These are phyloP conservation scores for Aspergillus nanangensis DNA, from an alignment of 495 filamentous ascomycete genomes.

Conservation along the genomic window DNA sequence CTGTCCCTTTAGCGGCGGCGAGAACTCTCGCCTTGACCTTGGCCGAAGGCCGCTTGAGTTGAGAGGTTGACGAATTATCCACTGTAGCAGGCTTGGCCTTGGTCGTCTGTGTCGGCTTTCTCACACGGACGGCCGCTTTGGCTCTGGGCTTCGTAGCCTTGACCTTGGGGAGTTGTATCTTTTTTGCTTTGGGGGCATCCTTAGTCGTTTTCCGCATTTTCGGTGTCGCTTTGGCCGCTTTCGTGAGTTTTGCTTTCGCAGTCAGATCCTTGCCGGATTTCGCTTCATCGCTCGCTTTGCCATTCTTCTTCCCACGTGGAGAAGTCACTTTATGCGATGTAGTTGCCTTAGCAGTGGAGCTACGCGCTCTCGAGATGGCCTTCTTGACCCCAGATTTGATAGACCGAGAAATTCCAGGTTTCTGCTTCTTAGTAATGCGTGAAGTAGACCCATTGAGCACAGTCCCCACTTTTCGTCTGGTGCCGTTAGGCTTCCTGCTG, in stretches of 20 bases:
- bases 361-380: slow-evolving; percentile 23
- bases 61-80: neutral
- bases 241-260: neutral
- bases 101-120: slow-evolving; percentile 13
- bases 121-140: neutral
- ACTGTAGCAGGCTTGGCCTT: slow-evolving; percentile 5
- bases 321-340: slow-evolving; percentile 4
- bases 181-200: slow-evolving; percentile 12
- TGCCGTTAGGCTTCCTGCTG: slow-evolving; percentile 14
- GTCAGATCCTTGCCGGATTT: slow-evolving; percentile 3
- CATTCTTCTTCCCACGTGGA: no score
- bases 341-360: slow-evolving; percentile 11
- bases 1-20: neutral
- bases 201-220: slow-evolving; percentile 14
- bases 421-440: slow-evolving; percentile 31
- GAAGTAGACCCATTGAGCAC: slow-evolving; percentile 19
- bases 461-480: slow-evolving; percentile 28
- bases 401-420: slow-evolving; percentile 25
- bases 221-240: slow-evolving; percentile 11
- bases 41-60: neutral
- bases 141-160: slow-evolving; percentile 29
- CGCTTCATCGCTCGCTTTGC: no score
- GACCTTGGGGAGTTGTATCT: slow-evolving; percentile 8
- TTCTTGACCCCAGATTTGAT: slow-evolving; percentile 37
- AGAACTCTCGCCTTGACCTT: slow-evolving; percentile 11